These are phyloP conservation scores for Fusarium falciforme DNA, from an alignment of 2,329 filamentous ascomycete species.

Conservation along the genomic window DNA sequence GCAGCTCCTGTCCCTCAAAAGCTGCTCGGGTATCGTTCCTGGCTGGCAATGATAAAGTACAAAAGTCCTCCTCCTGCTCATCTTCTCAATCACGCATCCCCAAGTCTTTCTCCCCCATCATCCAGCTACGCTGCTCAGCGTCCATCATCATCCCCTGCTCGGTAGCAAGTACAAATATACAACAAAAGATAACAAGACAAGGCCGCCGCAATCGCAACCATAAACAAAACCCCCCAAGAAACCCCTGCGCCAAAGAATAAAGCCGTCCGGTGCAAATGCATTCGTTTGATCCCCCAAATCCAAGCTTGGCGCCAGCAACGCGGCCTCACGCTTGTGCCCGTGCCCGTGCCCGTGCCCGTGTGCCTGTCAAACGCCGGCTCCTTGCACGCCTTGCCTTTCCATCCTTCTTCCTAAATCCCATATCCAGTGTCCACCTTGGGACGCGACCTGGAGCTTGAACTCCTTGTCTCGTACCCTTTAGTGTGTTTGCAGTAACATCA, in stretches of 20 bases:
- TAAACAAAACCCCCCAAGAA: constrained; percentile 18
- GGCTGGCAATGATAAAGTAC: constrained; percentile 41
- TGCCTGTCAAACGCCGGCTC: constrained; percentile 42
- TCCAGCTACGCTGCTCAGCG: constrained; percentile 24
- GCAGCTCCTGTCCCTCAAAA: constrained; percentile 25
- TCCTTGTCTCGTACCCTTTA: not conserved
- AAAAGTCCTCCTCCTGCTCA: constrained; percentile 31
- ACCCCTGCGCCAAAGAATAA: constrained; percentile 41
- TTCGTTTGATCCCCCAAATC: constrained; percentile 26
- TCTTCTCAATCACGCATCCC: not conserved
- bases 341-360: constrained; percentile 17
- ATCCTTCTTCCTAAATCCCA: constrained; percentile 9
- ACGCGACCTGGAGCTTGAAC: not conserved
- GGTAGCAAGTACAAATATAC: constrained; percentile 36
- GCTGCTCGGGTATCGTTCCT: constrained; percentile 46
- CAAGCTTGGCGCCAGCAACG: constrained; percentile 14
- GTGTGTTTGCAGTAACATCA: not conserved
- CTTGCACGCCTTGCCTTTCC: constrained; percentile 35
- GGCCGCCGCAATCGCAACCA: constrained; percentile 5
- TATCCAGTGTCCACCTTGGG: constrained; percentile 1
- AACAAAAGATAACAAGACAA: constrained; percentile 16
- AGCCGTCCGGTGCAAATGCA: constrained; percentile 42
- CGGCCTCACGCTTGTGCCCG: constrained; percentile 21
- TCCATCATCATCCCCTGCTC: constrained; percentile 1
- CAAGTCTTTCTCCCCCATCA: constrained; percentile 5